Evolutionary conservation across 345 rosid species (phyloP), one percentile per base, ranked within the genome.

Genomic region (Durio zibethinus): DNA sequence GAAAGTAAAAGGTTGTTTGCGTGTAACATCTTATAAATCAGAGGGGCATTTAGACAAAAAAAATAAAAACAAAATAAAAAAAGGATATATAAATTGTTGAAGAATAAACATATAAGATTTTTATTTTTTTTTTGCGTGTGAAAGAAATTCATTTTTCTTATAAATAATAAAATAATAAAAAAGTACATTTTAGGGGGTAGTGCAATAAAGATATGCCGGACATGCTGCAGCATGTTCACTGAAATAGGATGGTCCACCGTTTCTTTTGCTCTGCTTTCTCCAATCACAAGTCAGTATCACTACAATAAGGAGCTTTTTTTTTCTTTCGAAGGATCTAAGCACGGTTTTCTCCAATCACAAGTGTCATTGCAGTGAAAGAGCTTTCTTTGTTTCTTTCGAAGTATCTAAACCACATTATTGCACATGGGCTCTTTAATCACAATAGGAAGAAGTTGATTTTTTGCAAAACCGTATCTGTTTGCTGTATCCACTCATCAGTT

Each of bases 141-240:
- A 31, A 59, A 62, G 40, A 6, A 31, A 66, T 4, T 72, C 10
- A 12, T 38, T 59, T 74, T 62, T 12, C 16, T 43, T 1, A 73
- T 38, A 27, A 59, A 73, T 36, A 21, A 59, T 31, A 64, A 35
- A 33, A 33, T 33, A 33, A 33, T 33, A 33, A 2, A 33, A 33
- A 33, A 64, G 70, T 64, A 35, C 47, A 64, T n/a, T 36, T 25
- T 6, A 66, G 72, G 23, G 21, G 60, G n/a, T 20, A 71, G 52
- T 38, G 67, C 56, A 74, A 69, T 48, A 40, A 80, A n/a, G n/a
- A n/a, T n/a, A n/a, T n/a, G n/a, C n/a, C n/a, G 80, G 80, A 79
- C 73, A 73, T 33, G 78, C 78, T 78, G 80, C 56, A 50, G 80
- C 80, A 78, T 77, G 82, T 63, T 52, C 82, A 54, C 72, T 21